Percentiles rank a stretch among this genome's conserved stretches.
phyloP scores from a whole-genome alignment of 2,329 filamentous ascomycete species.

The Arthrinium phaeospermum region DNA sequence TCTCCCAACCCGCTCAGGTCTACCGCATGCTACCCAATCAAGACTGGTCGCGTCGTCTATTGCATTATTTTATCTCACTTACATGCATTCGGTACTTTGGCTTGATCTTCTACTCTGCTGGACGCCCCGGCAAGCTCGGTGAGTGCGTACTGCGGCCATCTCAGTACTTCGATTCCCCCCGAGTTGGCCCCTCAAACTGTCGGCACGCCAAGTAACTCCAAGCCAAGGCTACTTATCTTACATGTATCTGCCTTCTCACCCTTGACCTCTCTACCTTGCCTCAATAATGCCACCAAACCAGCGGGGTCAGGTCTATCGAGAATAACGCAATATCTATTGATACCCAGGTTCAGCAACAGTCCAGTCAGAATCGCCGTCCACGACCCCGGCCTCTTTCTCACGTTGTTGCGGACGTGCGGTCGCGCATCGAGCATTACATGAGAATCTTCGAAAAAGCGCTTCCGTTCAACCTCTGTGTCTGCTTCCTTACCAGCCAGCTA shows the following conservation, averaged over 20 bases:
- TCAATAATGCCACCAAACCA: constrained; percentile 20
- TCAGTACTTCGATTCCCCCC: background rate
- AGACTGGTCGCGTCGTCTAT: constrained; percentile 26
- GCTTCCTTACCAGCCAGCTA: background rate
- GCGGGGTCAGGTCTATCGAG: constrained; percentile 12
- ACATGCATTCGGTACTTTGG: background rate
- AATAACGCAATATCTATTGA: constrained; percentile 12
- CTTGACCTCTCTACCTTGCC: constrained; percentile 11
- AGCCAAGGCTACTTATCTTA: constrained; percentile 10
- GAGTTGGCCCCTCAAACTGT: too few species aligned
- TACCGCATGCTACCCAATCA: constrained; percentile 14
- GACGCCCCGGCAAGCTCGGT: constrained; percentile 18
- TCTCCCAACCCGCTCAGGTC: constrained; percentile 20
- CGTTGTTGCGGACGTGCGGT: constrained; percentile 15
- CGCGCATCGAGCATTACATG: constrained; percentile 10
- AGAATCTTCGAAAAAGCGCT: constrained; percentile 8
- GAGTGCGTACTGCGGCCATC: background rate
- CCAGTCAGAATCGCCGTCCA: constrained; percentile 16
- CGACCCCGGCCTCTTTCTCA: constrained; percentile 11
- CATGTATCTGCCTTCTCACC: constrained; percentile 10
- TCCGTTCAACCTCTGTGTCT: constrained; percentile 9
- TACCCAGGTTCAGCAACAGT: background rate
- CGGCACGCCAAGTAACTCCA: background rate
- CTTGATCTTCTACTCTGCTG: background rate
- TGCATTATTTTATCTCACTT: constrained; percentile 23